These are phyloP conservation scores for Lotus japonicus DNA, from an alignment of 306 rosid species.

Conservation along the genomic window DNA sequence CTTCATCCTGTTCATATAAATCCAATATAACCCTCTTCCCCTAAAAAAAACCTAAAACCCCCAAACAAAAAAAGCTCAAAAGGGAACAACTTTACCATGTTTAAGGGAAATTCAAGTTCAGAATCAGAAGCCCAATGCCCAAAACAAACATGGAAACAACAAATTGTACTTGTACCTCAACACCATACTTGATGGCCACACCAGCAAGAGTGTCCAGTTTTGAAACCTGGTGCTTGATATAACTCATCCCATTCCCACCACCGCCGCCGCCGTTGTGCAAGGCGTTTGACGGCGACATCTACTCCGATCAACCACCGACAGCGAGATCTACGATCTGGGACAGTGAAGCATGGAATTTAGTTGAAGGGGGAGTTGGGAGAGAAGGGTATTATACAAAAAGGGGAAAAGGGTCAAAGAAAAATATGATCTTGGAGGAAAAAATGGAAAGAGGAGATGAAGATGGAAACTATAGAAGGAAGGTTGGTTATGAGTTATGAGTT, in stretches of 20 bases:
- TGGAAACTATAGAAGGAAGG: not conserved
- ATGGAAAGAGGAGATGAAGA: constrained; percentile 3
- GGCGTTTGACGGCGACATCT: constrained; percentile 68
- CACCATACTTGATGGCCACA: constrained; percentile 87
- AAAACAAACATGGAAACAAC: not conserved
- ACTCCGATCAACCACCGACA: constrained; percentile 34
- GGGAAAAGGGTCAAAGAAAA: constrained; percentile 35
- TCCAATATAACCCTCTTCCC: not conserved
- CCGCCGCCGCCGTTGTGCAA: constrained; percentile 37
- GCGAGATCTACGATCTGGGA: constrained; percentile 42
- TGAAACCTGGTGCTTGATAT: constrained; percentile 70
- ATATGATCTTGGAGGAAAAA: constrained; percentile 26
- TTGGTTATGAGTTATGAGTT: not conserved
- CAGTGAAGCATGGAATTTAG: not conserved
- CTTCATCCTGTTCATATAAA: not conserved
- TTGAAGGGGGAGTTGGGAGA: not conserved
- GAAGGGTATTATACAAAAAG: not conserved
- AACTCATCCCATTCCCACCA: constrained; percentile 41
- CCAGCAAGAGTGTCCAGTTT: constrained; percentile 83
- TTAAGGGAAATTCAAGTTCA: not conserved
- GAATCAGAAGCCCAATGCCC: not conserved
- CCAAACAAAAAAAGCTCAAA: not conserved
- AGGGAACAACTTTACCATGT: constrained; percentile 8
- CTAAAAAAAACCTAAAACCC: not conserved
- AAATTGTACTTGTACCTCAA: constrained; percentile 49